A percentile compares a stretch with the other conserved stretches of the same genome.
Evolutionary conservation across 2,329 filamentous ascomycete species (phyloP).

Genomic region (Fonsecaea pedrosoi): DNA sequence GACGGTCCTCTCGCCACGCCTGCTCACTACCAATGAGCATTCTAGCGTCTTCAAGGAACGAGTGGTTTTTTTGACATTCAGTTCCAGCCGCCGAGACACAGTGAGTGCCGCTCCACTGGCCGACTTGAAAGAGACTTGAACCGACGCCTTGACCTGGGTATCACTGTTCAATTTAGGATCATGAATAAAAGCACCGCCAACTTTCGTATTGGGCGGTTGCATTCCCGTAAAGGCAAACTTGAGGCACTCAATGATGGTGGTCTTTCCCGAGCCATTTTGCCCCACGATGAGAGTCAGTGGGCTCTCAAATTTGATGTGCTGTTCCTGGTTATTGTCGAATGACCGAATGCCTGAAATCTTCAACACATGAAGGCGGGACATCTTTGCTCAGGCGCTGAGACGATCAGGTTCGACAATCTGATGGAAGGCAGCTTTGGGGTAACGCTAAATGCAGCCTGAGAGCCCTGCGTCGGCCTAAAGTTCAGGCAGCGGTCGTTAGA

Average conservation of each 20-base stretch:
- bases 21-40: conserved; percentile 72
- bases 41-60: conserved; percentile 84
- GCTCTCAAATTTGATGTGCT: conserved; percentile 85
- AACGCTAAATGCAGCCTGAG: not conserved
- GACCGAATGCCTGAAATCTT: conserved; percentile 86
- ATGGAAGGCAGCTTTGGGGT: not conserved
- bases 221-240: conserved; percentile 97
- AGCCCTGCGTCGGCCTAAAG: not conserved
- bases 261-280: conserved; percentile 97
- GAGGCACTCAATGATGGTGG: conserved; percentile 97
- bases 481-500: not conserved
- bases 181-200: conserved; percentile 91
- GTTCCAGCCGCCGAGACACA: conserved; percentile 80
- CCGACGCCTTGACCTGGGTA: conserved; percentile 86
- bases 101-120: conserved; percentile 81
- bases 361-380: conserved; percentile 82
- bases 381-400: conserved; percentile 20
- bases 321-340: conserved; percentile 74
- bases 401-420: not conserved
- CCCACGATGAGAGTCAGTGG: conserved; percentile 96
- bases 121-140: conserved; percentile 85
- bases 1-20: conserved; percentile 78
- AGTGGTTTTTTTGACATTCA: conserved; percentile 82
- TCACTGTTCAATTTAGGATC: conserved; percentile 89
- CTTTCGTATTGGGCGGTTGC: conserved; percentile 83